Percentiles rank a stretch among this genome's conserved stretches.
phyloP scores from a whole-genome alignment of 768 basidiomycete species.

The Termitomyces sp. region DNA sequence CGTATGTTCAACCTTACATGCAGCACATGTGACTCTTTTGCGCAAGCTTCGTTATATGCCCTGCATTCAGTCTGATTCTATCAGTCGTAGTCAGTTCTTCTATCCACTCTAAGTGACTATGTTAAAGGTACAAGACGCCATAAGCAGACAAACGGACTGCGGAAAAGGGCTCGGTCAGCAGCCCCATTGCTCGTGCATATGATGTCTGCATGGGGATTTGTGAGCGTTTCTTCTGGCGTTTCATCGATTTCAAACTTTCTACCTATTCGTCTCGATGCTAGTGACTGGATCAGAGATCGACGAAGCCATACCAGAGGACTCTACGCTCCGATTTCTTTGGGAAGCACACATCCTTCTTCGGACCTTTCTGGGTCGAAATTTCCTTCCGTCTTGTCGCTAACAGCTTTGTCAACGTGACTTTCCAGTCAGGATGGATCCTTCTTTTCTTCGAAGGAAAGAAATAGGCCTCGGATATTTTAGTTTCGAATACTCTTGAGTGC shows the following conservation, averaged over 20 bases:
- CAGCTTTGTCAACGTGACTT: constrained; percentile 2
- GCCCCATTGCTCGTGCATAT: not conserved
- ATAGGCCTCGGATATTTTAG: not conserved
- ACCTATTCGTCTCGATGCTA: too few relatives aligned
- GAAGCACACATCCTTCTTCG: too few relatives aligned
- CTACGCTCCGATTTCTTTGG: too few relatives aligned
- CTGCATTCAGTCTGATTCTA: too few relatives aligned
- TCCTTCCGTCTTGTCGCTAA: too few relatives aligned
- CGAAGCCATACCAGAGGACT: too few relatives aligned
- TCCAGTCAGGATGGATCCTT: constrained; percentile 10
- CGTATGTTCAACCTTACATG: too few relatives aligned
- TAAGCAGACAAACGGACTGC: too few relatives aligned
- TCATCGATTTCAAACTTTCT: not conserved
- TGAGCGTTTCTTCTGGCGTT: not conserved
- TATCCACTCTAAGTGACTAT: not conserved
- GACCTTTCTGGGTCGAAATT: too few relatives aligned
- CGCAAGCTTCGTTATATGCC: too few relatives aligned
- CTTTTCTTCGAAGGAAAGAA: constrained; percentile 4
- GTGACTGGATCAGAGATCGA: too few relatives aligned
- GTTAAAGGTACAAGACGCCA: not conserved
- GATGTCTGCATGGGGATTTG: not conserved
- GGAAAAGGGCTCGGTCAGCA: not conserved
- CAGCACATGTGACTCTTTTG: too few relatives aligned
- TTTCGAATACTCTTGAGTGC: not conserved
- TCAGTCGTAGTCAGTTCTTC: not conserved